Conservation (phyloP, 805 yeast species). For the Cyberlindnera samutprakarnensis region DNA sequence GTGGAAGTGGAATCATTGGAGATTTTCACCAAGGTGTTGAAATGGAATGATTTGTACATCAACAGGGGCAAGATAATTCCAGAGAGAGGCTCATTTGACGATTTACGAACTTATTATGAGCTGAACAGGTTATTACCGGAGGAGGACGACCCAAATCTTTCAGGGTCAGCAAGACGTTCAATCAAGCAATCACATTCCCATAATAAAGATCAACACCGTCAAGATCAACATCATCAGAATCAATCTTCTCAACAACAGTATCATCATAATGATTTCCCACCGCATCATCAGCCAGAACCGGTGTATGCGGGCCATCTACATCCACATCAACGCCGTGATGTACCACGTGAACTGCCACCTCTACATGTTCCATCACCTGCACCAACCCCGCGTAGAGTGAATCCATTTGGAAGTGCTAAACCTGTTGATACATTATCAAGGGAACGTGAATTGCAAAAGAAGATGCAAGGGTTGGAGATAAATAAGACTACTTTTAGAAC, state of each 20-base stretch:
- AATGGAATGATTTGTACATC: conserved; percentile 54
- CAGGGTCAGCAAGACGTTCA: conserved; percentile 4
- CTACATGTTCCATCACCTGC: conserved; percentile 13
- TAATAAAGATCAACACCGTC: too few relatives aligned
- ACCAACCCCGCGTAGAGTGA: conserved; percentile 34
- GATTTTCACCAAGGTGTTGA: conserved; percentile 50
- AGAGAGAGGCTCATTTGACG: conserved; percentile 19
- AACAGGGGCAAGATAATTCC: conserved; percentile 23
- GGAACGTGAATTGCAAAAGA: conserved; percentile 54
- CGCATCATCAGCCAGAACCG: conserved; percentile 1
- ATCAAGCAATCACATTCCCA: background rate
- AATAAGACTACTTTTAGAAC: conserved; percentile 34
- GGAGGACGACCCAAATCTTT: conserved; percentile 15
- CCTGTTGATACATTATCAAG: conserved; percentile 74
- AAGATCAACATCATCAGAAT: background rate
- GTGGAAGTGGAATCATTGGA: conserved; percentile 45
- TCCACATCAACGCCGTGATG: conserved; percentile 2
- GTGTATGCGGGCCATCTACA: conserved; percentile 3
- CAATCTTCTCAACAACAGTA: conserved; percentile 1
- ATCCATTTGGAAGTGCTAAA: conserved; percentile 80
- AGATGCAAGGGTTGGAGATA: conserved; percentile 32
- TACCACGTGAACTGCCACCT: conserved; percentile 11
- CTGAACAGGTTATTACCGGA: conserved; percentile 16
- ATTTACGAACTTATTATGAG: conserved; percentile 18
- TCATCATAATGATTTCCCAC: too few relatives aligned